A percentile compares a stretch with the other conserved stretches of the same genome.
Conservation (phyloP, 768 basidiomycete species). For the Boletus vermiculosoides region DNA sequence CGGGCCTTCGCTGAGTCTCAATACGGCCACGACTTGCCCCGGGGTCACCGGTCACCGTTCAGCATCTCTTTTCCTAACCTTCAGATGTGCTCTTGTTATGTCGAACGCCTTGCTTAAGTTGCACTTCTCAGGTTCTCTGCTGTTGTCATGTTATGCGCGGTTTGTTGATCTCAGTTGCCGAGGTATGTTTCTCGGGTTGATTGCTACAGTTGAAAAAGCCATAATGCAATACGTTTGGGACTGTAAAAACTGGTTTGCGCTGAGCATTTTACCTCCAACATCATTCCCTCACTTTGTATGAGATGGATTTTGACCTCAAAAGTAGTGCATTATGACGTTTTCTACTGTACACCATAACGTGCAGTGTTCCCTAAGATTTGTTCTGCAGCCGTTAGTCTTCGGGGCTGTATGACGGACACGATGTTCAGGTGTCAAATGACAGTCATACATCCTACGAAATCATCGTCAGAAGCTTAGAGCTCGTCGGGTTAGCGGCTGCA, state of each 20-base stretch:
- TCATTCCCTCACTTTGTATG: slow-evolving; percentile 5
- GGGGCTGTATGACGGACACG: neutral
- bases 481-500: neutral
- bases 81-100: neutral
- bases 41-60: no score
- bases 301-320: slow-evolving; percentile 20
- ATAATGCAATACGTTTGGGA: slow-evolving; percentile 30
- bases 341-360: slow-evolving; percentile 12
- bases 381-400: slow-evolving; percentile 8
- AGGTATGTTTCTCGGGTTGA: slow-evolving; percentile 27
- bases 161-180: neutral
- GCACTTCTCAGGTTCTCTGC: neutral
- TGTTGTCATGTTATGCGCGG: neutral
- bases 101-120: neutral
- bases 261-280: slow-evolving; percentile 3
- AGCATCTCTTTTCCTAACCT: no score
- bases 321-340: slow-evolving; percentile 30
- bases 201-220: slow-evolving; percentile 18
- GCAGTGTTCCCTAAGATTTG: neutral
- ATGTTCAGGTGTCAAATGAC: neutral
- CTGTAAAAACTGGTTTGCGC: slow-evolving; percentile 15
- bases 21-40: no score
- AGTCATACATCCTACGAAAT: neutral
- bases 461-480: neutral
- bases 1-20: no score